Conservation (phyloP, 306 rosid genomes). For the Prunus persica region Prunus_persica_NCBIv2 NC_034013.1:1567001-1567500, state of each 20-base stretch:
- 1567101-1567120: background rate
- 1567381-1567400: background rate
- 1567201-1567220: background rate
- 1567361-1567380: constrained; percentile 37
- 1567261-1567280: constrained; percentile 67
- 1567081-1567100: background rate
- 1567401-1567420: background rate
- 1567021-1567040: background rate
- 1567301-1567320: constrained; percentile 78
- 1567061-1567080: background rate
- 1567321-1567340: constrained; percentile 80
- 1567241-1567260: constrained; percentile 3
- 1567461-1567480: background rate
- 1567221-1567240: background rate
- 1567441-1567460: background rate
- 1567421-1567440: background rate
- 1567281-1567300: constrained; percentile 75
- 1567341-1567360: constrained; percentile 85
- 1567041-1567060: background rate
- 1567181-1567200: background rate
- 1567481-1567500: background rate
- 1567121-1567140: background rate
- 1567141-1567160: background rate
- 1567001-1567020: background rate
- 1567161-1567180: background rate